Percentiles rank a stretch among this genome's conserved stretches.
These are phyloP conservation scores for Xylariaceae sp. DNA, from an alignment of 2,329 filamentous ascomycete species.

Conservation along the genomic window DNA sequence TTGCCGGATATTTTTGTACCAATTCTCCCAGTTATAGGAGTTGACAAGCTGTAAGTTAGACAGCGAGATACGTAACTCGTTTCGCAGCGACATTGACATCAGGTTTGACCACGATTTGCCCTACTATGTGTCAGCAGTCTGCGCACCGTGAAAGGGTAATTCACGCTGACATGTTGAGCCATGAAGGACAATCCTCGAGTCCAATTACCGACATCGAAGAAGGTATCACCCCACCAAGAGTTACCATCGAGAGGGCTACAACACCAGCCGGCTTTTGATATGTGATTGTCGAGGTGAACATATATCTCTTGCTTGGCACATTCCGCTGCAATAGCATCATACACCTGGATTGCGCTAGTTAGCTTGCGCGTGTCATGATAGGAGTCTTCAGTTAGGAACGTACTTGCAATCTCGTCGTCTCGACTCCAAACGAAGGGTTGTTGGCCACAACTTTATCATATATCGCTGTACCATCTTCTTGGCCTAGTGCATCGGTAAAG, in stretches of 20 bases:
- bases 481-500: conserved; percentile 53
- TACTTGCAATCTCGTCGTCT: conserved; percentile 60
- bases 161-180: conserved; percentile 52
- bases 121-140: conserved; percentile 23
- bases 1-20: conserved; percentile 56
- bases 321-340: conserved; percentile 66
- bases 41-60: conserved; percentile 38
- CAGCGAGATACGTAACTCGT: conserved; percentile 55
- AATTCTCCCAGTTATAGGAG: conserved; percentile 60
- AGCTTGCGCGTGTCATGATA: background rate
- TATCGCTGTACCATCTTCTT: conserved; percentile 56
- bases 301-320: conserved; percentile 61
- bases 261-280: conserved; percentile 64
- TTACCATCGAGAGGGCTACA: conserved; percentile 61
- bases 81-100: conserved; percentile 58
- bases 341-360: conserved; percentile 48
- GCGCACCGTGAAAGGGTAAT: background rate
- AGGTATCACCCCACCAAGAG: conserved; percentile 65
- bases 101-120: conserved; percentile 55
- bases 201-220: conserved; percentile 66
- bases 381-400: conserved; percentile 10
- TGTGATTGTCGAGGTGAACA: conserved; percentile 66
- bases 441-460: conserved; percentile 58
- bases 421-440: conserved; percentile 60
- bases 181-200: conserved; percentile 64